phyloP scores from a whole-genome alignment of 2,329 filamentous ascomycete species.

The Fonsecaea monophora region DNA sequence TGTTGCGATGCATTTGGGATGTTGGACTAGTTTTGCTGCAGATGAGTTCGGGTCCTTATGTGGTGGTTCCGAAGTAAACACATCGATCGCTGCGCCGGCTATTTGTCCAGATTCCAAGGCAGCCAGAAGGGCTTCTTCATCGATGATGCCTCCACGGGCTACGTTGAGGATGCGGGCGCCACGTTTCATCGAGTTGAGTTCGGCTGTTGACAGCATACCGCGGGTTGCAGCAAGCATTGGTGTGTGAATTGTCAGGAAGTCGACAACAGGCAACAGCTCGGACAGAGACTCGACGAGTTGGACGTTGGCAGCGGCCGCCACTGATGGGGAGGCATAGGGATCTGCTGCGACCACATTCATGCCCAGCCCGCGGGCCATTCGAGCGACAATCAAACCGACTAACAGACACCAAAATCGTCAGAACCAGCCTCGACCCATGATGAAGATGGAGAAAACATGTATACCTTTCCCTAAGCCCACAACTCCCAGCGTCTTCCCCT shows the following conservation, averaged over 20 bases:
- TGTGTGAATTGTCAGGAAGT: slow-evolving; percentile 83
- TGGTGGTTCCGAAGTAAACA: slow-evolving; percentile 78
- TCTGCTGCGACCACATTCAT: slow-evolving; percentile 79
- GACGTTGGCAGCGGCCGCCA: slow-evolving; percentile 72
- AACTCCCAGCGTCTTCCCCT: slow-evolving; percentile 76
- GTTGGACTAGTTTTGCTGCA: slow-evolving; percentile 68
- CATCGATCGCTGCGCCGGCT: slow-evolving; percentile 78
- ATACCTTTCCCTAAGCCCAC: slow-evolving; percentile 79
- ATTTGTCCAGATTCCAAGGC: slow-evolving; percentile 75
- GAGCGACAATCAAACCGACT: slow-evolving; percentile 77
- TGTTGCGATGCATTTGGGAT: slow-evolving; percentile 76
- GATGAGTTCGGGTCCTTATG: slow-evolving; percentile 62
- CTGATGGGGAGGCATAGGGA: slow-evolving; percentile 76
- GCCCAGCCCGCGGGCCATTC: slow-evolving; percentile 77
- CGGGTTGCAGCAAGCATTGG: slow-evolving; percentile 78
- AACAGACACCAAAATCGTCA: slow-evolving; percentile 10
- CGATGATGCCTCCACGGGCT: slow-evolving; percentile 79
- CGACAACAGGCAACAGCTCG: slow-evolving; percentile 69
- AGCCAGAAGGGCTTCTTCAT: slow-evolving; percentile 73
- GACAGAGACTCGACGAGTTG: slow-evolving; percentile 64
- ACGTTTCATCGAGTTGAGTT: slow-evolving; percentile 74
- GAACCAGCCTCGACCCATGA: background rate
- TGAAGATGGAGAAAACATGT: slow-evolving; percentile 5
- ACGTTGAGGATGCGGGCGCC: slow-evolving; percentile 79
- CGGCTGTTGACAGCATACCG: slow-evolving; percentile 71